Evolutionary conservation across 176 grass and related monocot genomes (phyloP), one percentile per base, ranked within the genome.

Genomic region (maize (Zea mays)): DNA sequence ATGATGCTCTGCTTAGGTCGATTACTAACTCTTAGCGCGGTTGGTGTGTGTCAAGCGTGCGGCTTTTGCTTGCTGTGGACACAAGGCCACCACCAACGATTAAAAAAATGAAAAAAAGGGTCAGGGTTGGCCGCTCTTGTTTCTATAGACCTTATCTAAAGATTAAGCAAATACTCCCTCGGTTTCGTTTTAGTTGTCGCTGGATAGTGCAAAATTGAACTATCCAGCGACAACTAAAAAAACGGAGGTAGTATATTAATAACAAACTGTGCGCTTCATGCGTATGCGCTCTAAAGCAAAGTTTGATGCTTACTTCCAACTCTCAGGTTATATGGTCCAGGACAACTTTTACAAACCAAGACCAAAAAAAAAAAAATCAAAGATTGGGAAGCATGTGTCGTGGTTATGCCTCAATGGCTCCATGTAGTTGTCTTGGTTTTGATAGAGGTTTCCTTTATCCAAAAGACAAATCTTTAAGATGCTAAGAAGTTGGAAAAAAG

Each of bases 31-130:
- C 5, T 42, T 0, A 57, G 20, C 27, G 76, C 56, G 81, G 86
- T 81, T 76, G 81, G 54, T 84, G 47, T 84, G 47, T 27, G 72
- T 35, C 69, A 70, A 52, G 81, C 81, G 69, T 73, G 80, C 81
- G 37, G 69, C 68, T 36, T 51, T 74, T 69, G 54, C 11, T 83
- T 67, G 37, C 57, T 38, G 36, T 57, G 63, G 46, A 56, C 27
- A 80, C 39, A 43, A 72, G 43, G 33, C 52, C 66, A 40, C 52
- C 66, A 48, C 21, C 54, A 35, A 69, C n/a, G 54, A 45, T 45
- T 45, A 14, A 62, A 67, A 75, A 55, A 57, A 40, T 33, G 60
- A 34, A 14, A 27, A 27, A 27, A 27, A 27, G 27, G 27, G 27
- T 27, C 27, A 27, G 27, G 27, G 27, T 27, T 27, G 27, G 6